Evolutionary conservation across 148 eudicot species (phyloP), one percentile per base, ranked within the genome.

Genomic region (Diospyros kaki): DNA sequence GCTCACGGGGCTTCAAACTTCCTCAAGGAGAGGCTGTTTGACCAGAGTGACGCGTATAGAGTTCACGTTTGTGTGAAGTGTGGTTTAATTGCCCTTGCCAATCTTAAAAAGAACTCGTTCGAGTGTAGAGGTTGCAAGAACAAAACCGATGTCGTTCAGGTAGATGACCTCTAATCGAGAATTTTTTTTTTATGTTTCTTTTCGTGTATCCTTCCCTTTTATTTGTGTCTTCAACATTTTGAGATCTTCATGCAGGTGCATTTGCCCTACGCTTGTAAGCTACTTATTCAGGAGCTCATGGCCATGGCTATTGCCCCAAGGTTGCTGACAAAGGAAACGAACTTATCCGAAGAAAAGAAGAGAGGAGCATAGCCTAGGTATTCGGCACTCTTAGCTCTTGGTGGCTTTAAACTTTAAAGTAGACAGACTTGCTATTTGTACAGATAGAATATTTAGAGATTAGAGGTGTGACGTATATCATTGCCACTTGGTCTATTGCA

Each of bases 301-400:
- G 73, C 98, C 40, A 94, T 94, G 98, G 98, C 98, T 3, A 94
- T 94, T 51, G 92, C 98, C 40, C 97, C 98, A 15, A 85, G 97
- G 77, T 85, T 94, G 96, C 83, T 94, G 51, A 92, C 90, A 0
- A 90, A 92, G 77, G 96, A 92, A 38, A 76, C 84, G 52, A 88
- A 90, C 75, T 73, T 73, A 48, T 13, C 83, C 9, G 86, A 81
- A 80, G 86, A 85, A 59, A 84, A 83, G 85, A 92, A 83, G 86
- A 85, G 68, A 71, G 85, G 87, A 54, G 83, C 83, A 64, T 92
- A 81, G 82, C 48, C 46, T 45, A 55, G 41, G 18, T 51, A 17
- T 4, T 58, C 38, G n/a, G 4, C n/a, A 14, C 12, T 9, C 56
- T 28, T 28, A 28, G 28, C 28, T 28, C 28, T 28, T 28, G 28